Base-by-base conservation (phyloP, 495 filamentous ascomycete species). In the Aspergillus saccharolyticus region DNA sequence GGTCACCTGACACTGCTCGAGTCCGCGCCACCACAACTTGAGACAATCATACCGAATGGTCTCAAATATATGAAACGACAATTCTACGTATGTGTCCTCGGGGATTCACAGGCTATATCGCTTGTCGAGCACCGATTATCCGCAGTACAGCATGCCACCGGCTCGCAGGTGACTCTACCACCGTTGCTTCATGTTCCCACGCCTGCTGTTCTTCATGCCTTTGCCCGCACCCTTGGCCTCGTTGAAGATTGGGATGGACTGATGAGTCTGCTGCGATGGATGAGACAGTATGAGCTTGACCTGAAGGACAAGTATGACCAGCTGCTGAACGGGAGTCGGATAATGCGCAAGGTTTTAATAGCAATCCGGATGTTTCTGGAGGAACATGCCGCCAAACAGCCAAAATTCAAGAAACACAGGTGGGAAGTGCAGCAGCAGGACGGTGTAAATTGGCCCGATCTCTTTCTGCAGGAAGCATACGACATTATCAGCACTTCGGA, bases 361-460 rank as follows among this genome's bases (percentile, higher is more conserved):
- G 83, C 83, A n/a, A 55, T 78, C 45, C 70, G 80, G 18, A 69
- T 79, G 30, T 82, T 78, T 53, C 62, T 85, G 24, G 83, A 87
- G 57, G 70, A 74, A 30, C 66, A 56, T 30, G 74, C 69, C 71
- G 14, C 7, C 4, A 2, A 15, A 39, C 33, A 12, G 33, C 33
- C 2, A 2, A 15, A 5, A 5, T 39, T 2, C 33, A 12, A 39
- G 5, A 2, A 39, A 12, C 33, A 8, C 2, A 10, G 33, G 14
- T 10, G 12, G 5, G 4, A 12, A 39, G 7, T 12, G 14, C 33
- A 39, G 6, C 33, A 39, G 33, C 25, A 28, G 4, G 25, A 28
- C 4, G 25, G 3, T 28, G 25, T 3, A 28, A 47, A 63, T 68
- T 47, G n/a, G n/a, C 45, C 62, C 6, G 63, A 73, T 62, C 48